These are phyloP conservation scores for Aureobasidium sp. DNA, from an alignment of 2,329 filamentous ascomycete species.

Conservation along the genomic window DNA sequence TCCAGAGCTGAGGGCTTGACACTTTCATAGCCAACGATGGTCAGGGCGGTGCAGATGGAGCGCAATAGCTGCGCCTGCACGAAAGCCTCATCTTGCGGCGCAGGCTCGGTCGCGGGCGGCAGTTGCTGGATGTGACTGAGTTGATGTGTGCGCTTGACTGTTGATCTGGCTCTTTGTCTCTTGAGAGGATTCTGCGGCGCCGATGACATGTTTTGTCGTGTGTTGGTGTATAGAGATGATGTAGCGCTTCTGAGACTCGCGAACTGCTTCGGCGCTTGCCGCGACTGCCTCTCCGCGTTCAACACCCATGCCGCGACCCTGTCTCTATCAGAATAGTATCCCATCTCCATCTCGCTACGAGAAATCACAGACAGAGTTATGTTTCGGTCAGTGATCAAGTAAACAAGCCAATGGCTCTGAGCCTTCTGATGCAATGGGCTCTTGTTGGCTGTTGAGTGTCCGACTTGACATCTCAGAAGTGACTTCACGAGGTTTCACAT, in stretches of 20 bases:
- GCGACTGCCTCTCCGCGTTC: neutral
- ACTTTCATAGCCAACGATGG: constrained; percentile 45
- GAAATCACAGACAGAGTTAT: too few species aligned
- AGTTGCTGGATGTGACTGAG: constrained; percentile 16
- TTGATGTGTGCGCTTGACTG: neutral
- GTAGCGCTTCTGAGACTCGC: neutral
- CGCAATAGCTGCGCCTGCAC: constrained; percentile 47
- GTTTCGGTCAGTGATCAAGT: too few species aligned
- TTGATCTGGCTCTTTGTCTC: constrained; percentile 1
- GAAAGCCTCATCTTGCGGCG: constrained; percentile 41
- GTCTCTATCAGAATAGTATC: neutral
- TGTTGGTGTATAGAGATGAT: neutral
- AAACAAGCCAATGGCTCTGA: neutral
- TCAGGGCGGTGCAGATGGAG: constrained; percentile 45
- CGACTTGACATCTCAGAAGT: neutral
- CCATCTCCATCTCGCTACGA: neutral
- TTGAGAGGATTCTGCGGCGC: constrained; percentile 4
- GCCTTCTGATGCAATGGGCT: neutral
- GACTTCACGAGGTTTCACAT: neutral
- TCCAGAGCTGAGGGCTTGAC: constrained; percentile 49
- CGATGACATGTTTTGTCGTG: constrained; percentile 6
- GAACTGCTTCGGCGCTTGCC: neutral
- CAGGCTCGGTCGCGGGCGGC: constrained; percentile 24
- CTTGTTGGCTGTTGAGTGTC: neutral
- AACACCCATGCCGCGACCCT: neutral